phyloP scores from a whole-genome alignment of 2,329 filamentous ascomycete genomes.

The Colletotrichum paranaense region DNA sequence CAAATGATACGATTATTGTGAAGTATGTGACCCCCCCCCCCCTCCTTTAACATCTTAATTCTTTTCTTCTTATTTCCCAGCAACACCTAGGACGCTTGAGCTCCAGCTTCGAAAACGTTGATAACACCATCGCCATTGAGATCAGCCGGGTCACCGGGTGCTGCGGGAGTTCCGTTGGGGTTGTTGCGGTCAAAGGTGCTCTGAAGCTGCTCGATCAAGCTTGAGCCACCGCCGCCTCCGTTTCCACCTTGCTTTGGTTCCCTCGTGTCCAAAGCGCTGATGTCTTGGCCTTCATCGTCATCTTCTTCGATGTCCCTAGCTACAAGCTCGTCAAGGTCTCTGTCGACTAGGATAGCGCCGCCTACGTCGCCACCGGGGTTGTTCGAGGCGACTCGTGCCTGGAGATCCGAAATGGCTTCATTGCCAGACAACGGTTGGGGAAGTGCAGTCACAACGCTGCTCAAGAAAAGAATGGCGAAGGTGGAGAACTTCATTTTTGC shows the following conservation, averaged over 20 bases:
- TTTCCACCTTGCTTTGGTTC: not conserved
- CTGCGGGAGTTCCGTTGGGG: constrained; percentile 4
- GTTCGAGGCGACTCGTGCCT: not conserved
- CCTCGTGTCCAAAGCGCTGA: not conserved
- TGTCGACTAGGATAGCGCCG: not conserved
- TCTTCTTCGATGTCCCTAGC: not conserved
- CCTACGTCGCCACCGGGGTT: not conserved
- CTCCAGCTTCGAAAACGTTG: constrained; percentile 39
- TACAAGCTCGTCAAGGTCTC: not conserved
- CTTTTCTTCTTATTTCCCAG: not conserved
- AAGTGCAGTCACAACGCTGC: not conserved
- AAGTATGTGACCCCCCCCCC: too few species aligned
- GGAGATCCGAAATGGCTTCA: not conserved
- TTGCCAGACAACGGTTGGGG: not conserved
- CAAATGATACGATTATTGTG: too few species aligned
- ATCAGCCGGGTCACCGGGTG: not conserved
- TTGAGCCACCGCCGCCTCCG: not conserved
- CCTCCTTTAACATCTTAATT: not conserved
- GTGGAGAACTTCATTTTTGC: not conserved
- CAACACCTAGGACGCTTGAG: not conserved
- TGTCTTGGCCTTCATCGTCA: not conserved
- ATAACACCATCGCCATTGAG: constrained; percentile 17
- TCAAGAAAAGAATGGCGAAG: not conserved
- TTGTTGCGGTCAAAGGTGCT: constrained; percentile 23
- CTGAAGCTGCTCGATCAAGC: constrained; percentile 19